Evolutionary conservation across 805 yeast species (phyloP), one percentile per base, ranked within the genome.

Genomic region (Soucietia sequanensis): DNA sequence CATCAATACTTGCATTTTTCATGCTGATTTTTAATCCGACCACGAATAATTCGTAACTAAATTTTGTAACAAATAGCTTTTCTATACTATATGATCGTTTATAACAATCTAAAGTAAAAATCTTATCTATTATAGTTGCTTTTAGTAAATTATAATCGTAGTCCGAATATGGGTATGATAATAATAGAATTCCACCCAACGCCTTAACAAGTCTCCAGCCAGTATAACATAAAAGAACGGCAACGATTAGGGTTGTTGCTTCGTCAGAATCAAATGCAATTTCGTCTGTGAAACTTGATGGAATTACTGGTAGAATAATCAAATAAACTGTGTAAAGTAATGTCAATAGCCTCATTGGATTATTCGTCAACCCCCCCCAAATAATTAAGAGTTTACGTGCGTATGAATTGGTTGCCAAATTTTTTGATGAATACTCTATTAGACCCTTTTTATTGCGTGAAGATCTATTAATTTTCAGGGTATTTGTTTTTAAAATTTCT

Each of bases 1-100:
- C 89, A 36, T 82, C 86, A 42, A 76, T 77, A 4, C 84, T 75
- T 1, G 81, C 84, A n/a, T 90, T 90, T 30, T 62, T 57, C 83
- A 84, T 78, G 14, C 55, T 57, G 3, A 84, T 44, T 36, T 65
- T 70, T 12, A 81, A 42, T 3, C 86, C 71, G 2, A 81, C 75
- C 16, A 84, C 68, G 45, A 70, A 78, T 4, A 81, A 59, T 39
- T 71, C 72, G 50, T 78, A 76, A 51, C 80, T 84, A 24, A 82
- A 80, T 44, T 81, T 78, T 3, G 84, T 70, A 5, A 84, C 60
- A 33, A 75, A 62, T 6, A 84, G 64, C 47, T 54, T 65, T 10
- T 71, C 65, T 11, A 84, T 51, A 5, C 52, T 50, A 47, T 79
- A 81, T 4, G 62, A 56, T 3, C 70, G 55, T 47, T 73, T 78